phyloP scores from a whole-genome alignment of 176 grass and related monocot species.

The Bolboschoenus planiculmis region DNA sequence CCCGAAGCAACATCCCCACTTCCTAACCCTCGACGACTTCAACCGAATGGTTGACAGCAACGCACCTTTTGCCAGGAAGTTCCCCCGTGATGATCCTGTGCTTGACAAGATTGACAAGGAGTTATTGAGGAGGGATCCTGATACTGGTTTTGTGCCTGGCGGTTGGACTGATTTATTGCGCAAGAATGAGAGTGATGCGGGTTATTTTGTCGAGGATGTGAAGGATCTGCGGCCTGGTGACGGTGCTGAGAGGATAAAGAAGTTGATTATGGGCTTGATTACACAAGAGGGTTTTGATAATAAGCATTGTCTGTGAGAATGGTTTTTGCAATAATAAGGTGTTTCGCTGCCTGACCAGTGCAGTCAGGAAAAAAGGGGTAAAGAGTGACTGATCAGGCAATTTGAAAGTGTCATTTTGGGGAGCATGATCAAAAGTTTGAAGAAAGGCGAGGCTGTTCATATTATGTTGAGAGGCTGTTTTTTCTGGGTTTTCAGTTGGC shows the following conservation, averaged over 20 bases:
- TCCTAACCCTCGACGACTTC: conserved; percentile 57
- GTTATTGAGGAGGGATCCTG: conserved; percentile 47
- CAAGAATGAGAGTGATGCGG: conserved; percentile 39
- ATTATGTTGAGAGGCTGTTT: background rate
- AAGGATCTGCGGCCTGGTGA: conserved; percentile 57
- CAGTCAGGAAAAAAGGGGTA: background rate
- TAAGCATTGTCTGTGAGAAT: conserved; percentile 78
- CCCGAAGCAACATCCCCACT: conserved; percentile 95
- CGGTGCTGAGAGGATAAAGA: conserved; percentile 62
- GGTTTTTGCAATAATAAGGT: background rate
- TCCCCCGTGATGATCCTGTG: conserved; percentile 69
- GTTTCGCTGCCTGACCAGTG: background rate
- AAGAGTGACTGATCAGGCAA: background rate
- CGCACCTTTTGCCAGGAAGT: conserved; percentile 87
- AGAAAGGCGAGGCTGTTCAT: background rate
- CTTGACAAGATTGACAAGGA: conserved; percentile 85
- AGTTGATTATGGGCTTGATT: conserved; percentile 54
- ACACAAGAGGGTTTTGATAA: conserved; percentile 62
- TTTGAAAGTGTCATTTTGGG: background rate
- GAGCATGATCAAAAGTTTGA: background rate
- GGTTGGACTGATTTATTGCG: conserved; percentile 58
- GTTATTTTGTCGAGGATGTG: conserved; percentile 37
- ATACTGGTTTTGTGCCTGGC: conserved; percentile 47
- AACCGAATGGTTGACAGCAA: conserved; percentile 63
- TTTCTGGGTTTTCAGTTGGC: background rate